Percentiles rank a stretch among this genome's conserved stretches.
Conservation (phyloP, 2,329 filamentous ascomycete genomes). For the Neophaeococcomyces aloes region DNA sequence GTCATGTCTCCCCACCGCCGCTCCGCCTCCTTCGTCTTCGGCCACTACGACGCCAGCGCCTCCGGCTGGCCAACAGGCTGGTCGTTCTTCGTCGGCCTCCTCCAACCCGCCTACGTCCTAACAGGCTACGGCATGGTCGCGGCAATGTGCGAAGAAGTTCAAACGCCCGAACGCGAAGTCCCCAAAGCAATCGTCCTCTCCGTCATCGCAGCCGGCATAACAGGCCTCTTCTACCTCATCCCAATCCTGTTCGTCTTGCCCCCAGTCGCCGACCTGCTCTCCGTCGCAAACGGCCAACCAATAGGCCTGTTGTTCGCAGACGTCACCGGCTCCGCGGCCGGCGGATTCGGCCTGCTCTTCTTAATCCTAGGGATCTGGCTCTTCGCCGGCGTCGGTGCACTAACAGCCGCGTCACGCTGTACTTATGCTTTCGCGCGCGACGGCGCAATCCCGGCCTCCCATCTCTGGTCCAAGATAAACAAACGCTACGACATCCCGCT, state of each 20-base stretch:
- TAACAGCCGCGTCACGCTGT: constrained; percentile 42
- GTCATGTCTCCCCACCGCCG: constrained; percentile 33
- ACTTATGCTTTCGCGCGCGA: constrained; percentile 34
- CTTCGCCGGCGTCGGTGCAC: constrained; percentile 44
- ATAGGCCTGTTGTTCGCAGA: constrained; percentile 44
- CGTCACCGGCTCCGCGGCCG: constrained; percentile 33
- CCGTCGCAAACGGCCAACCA: constrained; percentile 35
- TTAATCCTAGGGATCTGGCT: constrained; percentile 53
- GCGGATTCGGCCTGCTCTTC: constrained; percentile 37
- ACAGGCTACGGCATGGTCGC: constrained; percentile 55
- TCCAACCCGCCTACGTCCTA: constrained; percentile 31
- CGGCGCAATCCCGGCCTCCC: constrained; percentile 12
- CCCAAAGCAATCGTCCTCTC: constrained; percentile 43
- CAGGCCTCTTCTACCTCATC: constrained; percentile 39
- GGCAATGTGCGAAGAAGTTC: constrained; percentile 43
- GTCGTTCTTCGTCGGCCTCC: constrained; percentile 44
- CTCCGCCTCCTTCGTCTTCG: constrained; percentile 41
- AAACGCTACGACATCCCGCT: constrained; percentile 12
- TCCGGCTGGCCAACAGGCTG: constrained; percentile 50
- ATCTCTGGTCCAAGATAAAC: constrained; percentile 11
- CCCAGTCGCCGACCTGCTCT: constrained; percentile 34
- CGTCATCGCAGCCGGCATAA: constrained; percentile 40
- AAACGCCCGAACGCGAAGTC: constrained; percentile 37
- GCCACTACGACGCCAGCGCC: constrained; percentile 43
- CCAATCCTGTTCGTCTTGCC: constrained; percentile 42